phyloP scores from a whole-genome alignment of 768 basidiomycete genomes.

The Mycena polygramma region DNA sequence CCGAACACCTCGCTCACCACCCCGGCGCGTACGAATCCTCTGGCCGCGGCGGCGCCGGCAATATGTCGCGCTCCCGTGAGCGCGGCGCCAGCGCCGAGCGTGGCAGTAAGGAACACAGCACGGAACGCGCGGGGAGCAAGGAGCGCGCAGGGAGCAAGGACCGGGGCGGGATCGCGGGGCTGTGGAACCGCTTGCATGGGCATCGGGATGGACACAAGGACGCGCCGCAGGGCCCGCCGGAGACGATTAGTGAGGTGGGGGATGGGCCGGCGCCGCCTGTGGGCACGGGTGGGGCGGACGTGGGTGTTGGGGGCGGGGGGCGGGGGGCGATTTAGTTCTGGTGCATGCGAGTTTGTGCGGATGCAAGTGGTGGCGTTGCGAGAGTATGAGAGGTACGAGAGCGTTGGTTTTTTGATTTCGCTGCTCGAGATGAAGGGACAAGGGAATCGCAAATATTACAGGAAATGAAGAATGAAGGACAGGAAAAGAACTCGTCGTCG shows the following conservation, averaged over 20 bases:
- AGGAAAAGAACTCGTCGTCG: too few relatives aligned
- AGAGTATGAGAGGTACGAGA: too few relatives aligned
- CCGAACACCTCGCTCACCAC: slow-evolving; percentile 48
- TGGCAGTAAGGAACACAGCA: background rate
- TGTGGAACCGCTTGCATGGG: slow-evolving; percentile 31
- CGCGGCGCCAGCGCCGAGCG: slow-evolving; percentile 1
- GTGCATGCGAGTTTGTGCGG: too few relatives aligned
- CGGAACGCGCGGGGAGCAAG: slow-evolving; percentile 6
- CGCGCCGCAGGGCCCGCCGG: slow-evolving; percentile 15
- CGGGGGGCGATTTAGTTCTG: slow-evolving; percentile 6
- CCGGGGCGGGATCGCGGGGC: slow-evolving; percentile 28
- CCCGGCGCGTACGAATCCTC: slow-evolving; percentile 52
- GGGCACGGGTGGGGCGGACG: background rate
- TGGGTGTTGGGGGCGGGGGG: slow-evolving; percentile 17
- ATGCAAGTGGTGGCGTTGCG: too few relatives aligned
- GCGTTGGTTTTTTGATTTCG: too few relatives aligned
- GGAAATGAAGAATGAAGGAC: too few relatives aligned
- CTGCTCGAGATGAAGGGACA: too few relatives aligned
- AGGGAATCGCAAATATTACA: too few relatives aligned
- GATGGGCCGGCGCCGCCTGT: slow-evolving; percentile 7
- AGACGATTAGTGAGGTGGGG: slow-evolving; percentile 18
- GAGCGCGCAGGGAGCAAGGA: slow-evolving; percentile 19
- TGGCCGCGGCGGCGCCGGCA: slow-evolving; percentile 75
- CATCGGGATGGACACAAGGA: background rate
- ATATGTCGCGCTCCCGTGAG: slow-evolving; percentile 58